Conservation (phyloP, 2,329 filamentous ascomycete species). For the Colletotrichum salicis region DNA sequence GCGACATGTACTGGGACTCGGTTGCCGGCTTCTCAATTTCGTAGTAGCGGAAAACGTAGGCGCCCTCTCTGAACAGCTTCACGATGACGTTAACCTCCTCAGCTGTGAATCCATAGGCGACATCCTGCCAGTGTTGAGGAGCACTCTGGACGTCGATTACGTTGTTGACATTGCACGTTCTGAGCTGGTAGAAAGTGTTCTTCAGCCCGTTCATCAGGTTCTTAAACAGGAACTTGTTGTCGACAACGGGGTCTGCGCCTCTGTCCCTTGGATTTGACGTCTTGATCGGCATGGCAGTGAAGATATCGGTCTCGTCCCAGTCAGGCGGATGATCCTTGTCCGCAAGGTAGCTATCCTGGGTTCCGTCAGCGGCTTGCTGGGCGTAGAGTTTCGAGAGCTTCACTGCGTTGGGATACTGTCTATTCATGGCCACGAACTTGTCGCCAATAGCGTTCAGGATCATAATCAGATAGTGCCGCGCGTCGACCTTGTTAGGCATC, state of each 20-base stretch:
- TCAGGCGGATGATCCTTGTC: constrained; percentile 84
- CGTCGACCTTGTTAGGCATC: constrained; percentile 91
- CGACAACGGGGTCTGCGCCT: constrained; percentile 87
- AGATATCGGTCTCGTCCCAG: constrained; percentile 99
- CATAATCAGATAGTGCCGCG: constrained; percentile 94
- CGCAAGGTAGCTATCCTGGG: constrained; percentile 83
- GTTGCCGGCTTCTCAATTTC: constrained; percentile 82
- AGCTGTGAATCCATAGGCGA: constrained; percentile 95
- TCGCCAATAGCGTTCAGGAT: constrained; percentile 98
- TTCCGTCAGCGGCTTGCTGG: constrained; percentile 71
- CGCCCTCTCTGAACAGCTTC: constrained; percentile 96
- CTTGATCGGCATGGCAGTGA: constrained; percentile 95
- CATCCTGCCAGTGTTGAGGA: constrained; percentile 91
- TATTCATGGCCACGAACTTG: constrained; percentile 98
- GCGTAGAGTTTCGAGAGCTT: constrained; percentile 86
- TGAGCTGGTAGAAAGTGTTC: constrained; percentile 94
- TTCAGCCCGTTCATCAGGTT: constrained; percentile 96
- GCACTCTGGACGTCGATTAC: constrained; percentile 79
- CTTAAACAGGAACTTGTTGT: constrained; percentile 98
- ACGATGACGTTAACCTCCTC: constrained; percentile 97
- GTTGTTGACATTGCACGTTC: constrained; percentile 82
- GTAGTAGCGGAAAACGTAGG: constrained; percentile 96
- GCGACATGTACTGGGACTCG: constrained; percentile 80
- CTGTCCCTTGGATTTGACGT: constrained; percentile 91
- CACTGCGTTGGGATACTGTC: constrained; percentile 92